Base-by-base conservation (phyloP, 2,329 filamentous ascomycete genomes). In the Fusarium sp. region DNA sequence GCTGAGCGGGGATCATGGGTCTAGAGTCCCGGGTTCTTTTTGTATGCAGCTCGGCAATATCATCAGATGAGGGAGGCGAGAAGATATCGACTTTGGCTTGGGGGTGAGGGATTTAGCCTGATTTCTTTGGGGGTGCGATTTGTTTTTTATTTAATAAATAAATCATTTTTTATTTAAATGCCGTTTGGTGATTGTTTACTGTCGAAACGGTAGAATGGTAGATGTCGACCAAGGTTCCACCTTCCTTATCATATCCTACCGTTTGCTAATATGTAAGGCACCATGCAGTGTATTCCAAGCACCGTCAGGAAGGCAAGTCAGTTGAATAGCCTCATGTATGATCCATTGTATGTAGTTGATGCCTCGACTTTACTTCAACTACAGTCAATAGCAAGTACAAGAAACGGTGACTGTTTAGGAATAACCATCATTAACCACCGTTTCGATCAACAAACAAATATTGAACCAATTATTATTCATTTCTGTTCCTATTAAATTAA, bases 391-490 rank as follows among this genome's bases (percentile, higher is more conserved):
- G 8, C 12, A 24, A 24, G n/a, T 6, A 16, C 12, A 54, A 12
- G 5, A 71, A 69, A 65, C 49, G 44, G 73, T 47, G 68, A 75
- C 72, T 66, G 57, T 75, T 75, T 63, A 18, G 44, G 40, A 50
- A 45, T 45, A 27, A 52, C 63, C 46, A 45, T 45, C 40, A 29
- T 53, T 1, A 62, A 42, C 49, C 51, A 72, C 73, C 70, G 73
- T 74, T 69, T 55, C 9, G 24, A 60, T 34, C 52, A 49, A 51
- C 54, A 52, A 66, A 59, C 68, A 47, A 60, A 57, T 57, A 51
- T 52, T 49, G 49, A 61, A 60, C 47, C 57, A 54, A 69, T 57
- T 44, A 68, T 66, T 63, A 63, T 63, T 63, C 14, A 20, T 53
- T 30, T 25, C 15, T 8, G 5, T 27, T 40, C 7, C 14, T 10